Base-by-base conservation (phyloP, 2,329 filamentous ascomycete species). In the Stachybotrys echinatus region DNA sequence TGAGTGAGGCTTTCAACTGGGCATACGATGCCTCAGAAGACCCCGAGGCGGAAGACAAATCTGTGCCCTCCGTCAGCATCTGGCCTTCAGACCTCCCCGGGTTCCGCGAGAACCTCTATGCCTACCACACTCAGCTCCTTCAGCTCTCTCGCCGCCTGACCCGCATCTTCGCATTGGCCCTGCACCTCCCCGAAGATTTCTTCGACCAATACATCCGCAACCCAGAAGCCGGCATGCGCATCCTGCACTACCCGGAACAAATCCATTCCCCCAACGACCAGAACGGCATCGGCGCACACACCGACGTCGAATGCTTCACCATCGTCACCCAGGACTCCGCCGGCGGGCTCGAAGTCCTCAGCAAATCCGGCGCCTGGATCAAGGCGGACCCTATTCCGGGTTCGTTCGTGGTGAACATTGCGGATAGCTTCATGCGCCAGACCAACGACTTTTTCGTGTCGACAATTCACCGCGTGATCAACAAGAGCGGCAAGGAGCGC, bases 291-390 rank as follows among this genome's bases (percentile, higher is more conserved):
- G 69, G 68, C 18, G 67, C 75, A 1, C 75, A 78, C 50, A 77
- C 75, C 7, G 75, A 77, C 52, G 72, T 73, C 23, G 68, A 74
- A 44, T 73, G 73, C 49, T 72, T 77, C 50, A 77, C 74, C 1
- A 74, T 75, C 48, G 63, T 77, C 2, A 67, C 70, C 12, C 73
- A 76, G 45, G 73, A 75, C 45, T 50, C 62, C 5, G 62, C 62
- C 2, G 73, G 71, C 1, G 74, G 74, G 0, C 60, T 77, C 4
- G 71, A 77, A 53, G 73, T 75, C 0, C 59, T 76, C 7, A 74
- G 70, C 48, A 72, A 72, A n/a, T n/a, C n/a, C n/a, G n/a, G n/a
- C n/a, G n/a, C n/a, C 7, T 81, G 74, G 76, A 21, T 21, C 40
- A 18, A 18, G 14, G 40, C 40, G 40, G 18, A 18, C 12, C 49